Base-by-base conservation (phyloP, 2,329 filamentous ascomycete genomes). In the Alternaria solani region DNA sequence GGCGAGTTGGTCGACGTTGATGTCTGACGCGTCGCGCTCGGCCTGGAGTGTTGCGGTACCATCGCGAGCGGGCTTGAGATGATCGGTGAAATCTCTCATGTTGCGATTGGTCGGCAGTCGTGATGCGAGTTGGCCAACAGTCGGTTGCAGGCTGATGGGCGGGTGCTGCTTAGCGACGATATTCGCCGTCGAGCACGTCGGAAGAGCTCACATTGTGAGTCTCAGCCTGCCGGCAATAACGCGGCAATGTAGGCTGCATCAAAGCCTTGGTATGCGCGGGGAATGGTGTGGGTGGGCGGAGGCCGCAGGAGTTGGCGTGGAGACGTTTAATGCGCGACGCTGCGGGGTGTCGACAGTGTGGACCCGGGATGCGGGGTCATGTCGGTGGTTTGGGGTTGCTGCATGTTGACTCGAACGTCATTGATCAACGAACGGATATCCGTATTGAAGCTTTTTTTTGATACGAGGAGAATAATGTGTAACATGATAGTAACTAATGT, bases 31-130 rank as follows among this genome's bases (percentile, higher is more conserved):
- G 20, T 72, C 70, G 60, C 83, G 78, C 66, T 86, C 83, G 36
- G 77, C 71, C 30, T 79, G 71, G 11, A 86, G 76, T 28, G 82
- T 81, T 16, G 77, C 78, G 23, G 81, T 79, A 26, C 83, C 84
- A 64, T 81, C 76, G 65, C 78, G 77, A 55, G 69, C 80, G 58
- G 84, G 84, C 65, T 78, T 80, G 30, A 86, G 80, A 18, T 75
- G 75, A 68, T 82, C 80, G 53, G 82, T 83, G 71, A 85, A 85
- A 74, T 86, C 83, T 23, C 76, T 66, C 82, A 84, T 83, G 51
- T 43, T 55, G 54, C 46, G 46, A 55, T 63, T 59, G 59, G 48
- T 53, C 39, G 25, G 9, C 49, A 18, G 41, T 28, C n/a, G 46
- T 41, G 38, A 25, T 51, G 23, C 23, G 11, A 20, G 39, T 42